Evolutionary conservation across 2,329 filamentous ascomycete genomes (phyloP), one percentile per base, ranked within the genome.

Genomic region (Coniochaeta pulveracea): DNA sequence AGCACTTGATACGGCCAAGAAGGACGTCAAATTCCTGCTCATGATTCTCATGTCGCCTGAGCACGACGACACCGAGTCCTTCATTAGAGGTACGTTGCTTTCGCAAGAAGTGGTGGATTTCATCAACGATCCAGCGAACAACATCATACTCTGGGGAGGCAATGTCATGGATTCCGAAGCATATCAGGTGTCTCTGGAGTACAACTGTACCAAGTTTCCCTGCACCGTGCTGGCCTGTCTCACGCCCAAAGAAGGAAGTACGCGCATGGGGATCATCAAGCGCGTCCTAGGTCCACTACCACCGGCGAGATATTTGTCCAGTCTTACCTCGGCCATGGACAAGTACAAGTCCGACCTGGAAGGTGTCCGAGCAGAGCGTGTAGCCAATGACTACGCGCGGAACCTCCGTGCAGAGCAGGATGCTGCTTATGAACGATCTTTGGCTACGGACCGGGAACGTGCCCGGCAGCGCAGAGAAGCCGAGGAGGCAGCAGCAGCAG

Each of bases 111-210:
- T 95, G 3, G 66, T 78, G 9, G 61, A 67, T 5, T 93, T 85
- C 47, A 56, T 96, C 45, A 79, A 76, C 42, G 72, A 89, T 38
- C 73, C 82, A 1, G 57, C 66, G 21, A 86, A 86, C 55, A 82
- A 89, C 49, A 72, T 95, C 19, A 64, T 96, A 22, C 58, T 98
- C 3, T 98, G 91, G 91, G 85, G 81, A 25, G 91, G 91, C 29
- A 94, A 86, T 45, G 81, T 96, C 1, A 75, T 86, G 41, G 91
- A 98, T 52, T 81, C 85, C 3, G 91, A 98, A 59, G 85, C 89
- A 5, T 96, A 93, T 55, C 86, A 95, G 53, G 85, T 95, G 25
- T 77, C 86, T n/a, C 71, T 74, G 10, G 85, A 88, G 28, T 75
- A 96, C 41, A 79, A 79, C 45, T 91, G 84, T 55, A 93, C 85